phyloP scores from a whole-genome alignment of 108 stramenopile species.

The Fistulifera solaris region DNA sequence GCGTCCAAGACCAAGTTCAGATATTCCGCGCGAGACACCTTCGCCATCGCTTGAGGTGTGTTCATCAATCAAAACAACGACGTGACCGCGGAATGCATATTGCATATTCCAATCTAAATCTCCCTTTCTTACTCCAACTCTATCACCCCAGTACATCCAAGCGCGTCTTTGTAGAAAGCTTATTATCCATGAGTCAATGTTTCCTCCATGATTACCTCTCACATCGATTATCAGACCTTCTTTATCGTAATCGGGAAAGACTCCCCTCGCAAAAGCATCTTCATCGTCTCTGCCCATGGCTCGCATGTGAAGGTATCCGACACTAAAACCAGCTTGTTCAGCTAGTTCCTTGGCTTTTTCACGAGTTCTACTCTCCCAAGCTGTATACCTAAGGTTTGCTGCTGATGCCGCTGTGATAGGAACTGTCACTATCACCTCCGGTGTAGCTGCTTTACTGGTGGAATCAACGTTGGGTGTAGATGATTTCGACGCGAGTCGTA shows the following conservation, averaged over 20 bases:
- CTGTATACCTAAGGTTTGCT: slow-evolving; percentile 34
- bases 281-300: slow-evolving; percentile 47
- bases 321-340: slow-evolving; percentile 40
- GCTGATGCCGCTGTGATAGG: slow-evolving; percentile 31
- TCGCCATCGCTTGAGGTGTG: slow-evolving; percentile 66
- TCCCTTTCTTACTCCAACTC: slow-evolving; percentile 36
- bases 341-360: slow-evolving; percentile 38
- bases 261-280: slow-evolving; percentile 61
- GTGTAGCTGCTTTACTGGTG: slow-evolving; percentile 6
- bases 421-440: slow-evolving; percentile 40
- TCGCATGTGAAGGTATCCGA: slow-evolving; percentile 57
- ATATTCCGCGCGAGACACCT: slow-evolving; percentile 61
- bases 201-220: slow-evolving; percentile 58
- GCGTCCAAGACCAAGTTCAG: slow-evolving; percentile 64
- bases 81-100: slow-evolving; percentile 62
- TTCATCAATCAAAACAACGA: slow-evolving; percentile 68
- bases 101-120: slow-evolving; percentile 64
- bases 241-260: slow-evolving; percentile 64
- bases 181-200: slow-evolving; percentile 68
- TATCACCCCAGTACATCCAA: slow-evolving; percentile 65
- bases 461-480: not conserved
- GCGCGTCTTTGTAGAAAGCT: slow-evolving; percentile 55
- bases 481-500: slow-evolving; percentile 30
- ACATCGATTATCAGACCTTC: slow-evolving; percentile 69
- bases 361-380: slow-evolving; percentile 72